Evolutionary conservation across 148 eudicot genomes (phyloP), one percentile per base, ranked within the genome.

Genomic region (Fagopyrum tataricum): DNA sequence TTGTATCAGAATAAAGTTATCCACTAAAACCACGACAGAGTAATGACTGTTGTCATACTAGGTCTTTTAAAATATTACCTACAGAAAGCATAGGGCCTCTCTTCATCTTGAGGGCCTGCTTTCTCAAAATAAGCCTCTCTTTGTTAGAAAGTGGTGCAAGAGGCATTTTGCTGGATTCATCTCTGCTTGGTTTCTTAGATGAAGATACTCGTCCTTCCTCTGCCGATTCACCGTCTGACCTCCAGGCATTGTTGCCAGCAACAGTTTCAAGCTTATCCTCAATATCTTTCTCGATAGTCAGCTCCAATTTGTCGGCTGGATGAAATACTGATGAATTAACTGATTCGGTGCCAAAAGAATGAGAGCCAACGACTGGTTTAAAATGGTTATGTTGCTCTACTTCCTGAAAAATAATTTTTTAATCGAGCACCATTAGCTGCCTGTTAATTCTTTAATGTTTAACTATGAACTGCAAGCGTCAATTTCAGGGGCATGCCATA

Each of bases 41-140:
- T 37, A 64, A 37, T 13, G 42, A 62, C 43, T 13, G 42, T 12
- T 64, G n/a, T 37, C 43, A 64, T 39, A 31, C 44, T 43, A 64
- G 13, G 18, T 64, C 43, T 62, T 64, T 46, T n/a, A 14, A 71
- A 46, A 59, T 7, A 77, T 88, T 88, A 95, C 99, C 99, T 74
- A 95, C 82, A 67, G 97, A 96, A 70, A 95, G 82, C 70, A 95
- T 82, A 67, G 94, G 97, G 44, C 84, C 86, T 75, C 78, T 90
- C 80, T 66, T 90, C 84, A 83, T 80, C 85, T 76, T 85, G 43
- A 91, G 92, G 73, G 97, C 99, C 76, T 90, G 92, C 81, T 88
- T 88, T 71, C 99, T 79, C 78, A 95, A 74, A 79, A 90, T 84
- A 75, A 95, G 94, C 83, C 96, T 90, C 76, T 95, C 99, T 84